Conservation (phyloP, 2,329 filamentous ascomycete species). For the Scytalidium lignicola region DNA sequence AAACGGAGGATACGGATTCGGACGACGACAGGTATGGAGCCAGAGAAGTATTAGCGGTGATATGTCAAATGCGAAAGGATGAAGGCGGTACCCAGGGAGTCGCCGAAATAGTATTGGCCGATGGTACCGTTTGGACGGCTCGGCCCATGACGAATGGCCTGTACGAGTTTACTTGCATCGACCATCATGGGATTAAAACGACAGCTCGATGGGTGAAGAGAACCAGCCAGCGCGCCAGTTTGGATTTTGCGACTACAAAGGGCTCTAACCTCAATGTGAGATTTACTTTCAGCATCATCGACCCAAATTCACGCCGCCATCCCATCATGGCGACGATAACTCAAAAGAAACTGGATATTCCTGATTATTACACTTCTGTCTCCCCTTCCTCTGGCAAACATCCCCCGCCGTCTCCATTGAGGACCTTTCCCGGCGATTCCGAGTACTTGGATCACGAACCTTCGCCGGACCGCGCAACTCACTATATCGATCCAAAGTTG, state of each 20-base stretch:
- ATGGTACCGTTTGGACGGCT: constrained; percentile 56
- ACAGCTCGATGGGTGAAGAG: constrained; percentile 67
- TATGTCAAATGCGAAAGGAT: constrained; percentile 55
- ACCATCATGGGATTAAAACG: constrained; percentile 50
- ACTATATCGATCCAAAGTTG: constrained; percentile 37
- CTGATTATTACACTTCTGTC: constrained; percentile 60
- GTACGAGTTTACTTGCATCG: constrained; percentile 56
- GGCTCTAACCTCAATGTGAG: constrained; percentile 39
- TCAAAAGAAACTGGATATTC: constrained; percentile 59
- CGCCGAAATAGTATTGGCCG: constrained; percentile 60
- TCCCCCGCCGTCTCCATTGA: constrained; percentile 27
- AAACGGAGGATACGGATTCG: constrained; percentile 46
- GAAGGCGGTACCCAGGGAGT: constrained; percentile 35
- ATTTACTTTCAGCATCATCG: constrained; percentile 75
- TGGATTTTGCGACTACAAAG: constrained; percentile 20
- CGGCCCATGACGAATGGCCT: constrained; percentile 48
- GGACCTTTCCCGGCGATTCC: constrained; percentile 8
- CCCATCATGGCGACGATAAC: constrained; percentile 69
- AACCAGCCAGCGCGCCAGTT: constrained; percentile 29
- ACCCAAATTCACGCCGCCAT: constrained; percentile 62
- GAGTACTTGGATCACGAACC: constrained; percentile 16
- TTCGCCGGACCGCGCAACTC: constrained; percentile 27
- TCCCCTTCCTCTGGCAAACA: constrained; percentile 44
- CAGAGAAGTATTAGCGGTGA: constrained; percentile 59
- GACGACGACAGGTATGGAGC: constrained; percentile 46